Percentiles rank a stretch among this genome's conserved stretches.
Evolutionary conservation across 495 filamentous ascomycete species (phyloP).

Genomic region (Evernia prunastri): DNA sequence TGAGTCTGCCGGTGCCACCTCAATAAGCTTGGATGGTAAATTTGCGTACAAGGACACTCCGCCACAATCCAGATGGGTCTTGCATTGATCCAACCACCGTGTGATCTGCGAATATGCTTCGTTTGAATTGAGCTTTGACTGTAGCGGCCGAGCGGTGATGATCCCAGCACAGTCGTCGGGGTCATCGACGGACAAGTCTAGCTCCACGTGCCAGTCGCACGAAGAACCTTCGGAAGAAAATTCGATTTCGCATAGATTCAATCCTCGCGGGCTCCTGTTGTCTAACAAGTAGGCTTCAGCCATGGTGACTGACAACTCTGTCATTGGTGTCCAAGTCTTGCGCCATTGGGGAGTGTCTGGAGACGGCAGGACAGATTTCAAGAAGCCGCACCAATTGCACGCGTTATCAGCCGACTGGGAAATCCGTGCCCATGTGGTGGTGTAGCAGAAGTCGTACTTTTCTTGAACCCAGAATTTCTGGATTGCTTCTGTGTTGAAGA

Average conservation of each 20-base stretch:
- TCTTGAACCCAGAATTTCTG: slow-evolving; percentile 12
- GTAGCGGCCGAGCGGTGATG: slow-evolving; percentile 11
- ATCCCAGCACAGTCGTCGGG: background rate
- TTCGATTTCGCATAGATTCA: slow-evolving; percentile 14
- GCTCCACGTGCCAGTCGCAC: slow-evolving; percentile 8
- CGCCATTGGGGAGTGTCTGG: slow-evolving; percentile 10
- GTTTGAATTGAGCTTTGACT: slow-evolving; percentile 9
- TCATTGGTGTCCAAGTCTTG: slow-evolving; percentile 6
- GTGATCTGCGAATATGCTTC: slow-evolving; percentile 12
- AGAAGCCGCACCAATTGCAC: slow-evolving; percentile 15
- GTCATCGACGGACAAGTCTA: slow-evolving; percentile 12
- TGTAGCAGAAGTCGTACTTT: slow-evolving; percentile 14
- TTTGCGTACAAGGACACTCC: background rate
- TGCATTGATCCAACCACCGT: slow-evolving; percentile 14
- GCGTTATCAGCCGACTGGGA: slow-evolving; percentile 4
- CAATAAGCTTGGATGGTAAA: slow-evolving; percentile 12
- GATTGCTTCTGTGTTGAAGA: slow-evolving; percentile 16
- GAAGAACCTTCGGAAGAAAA: slow-evolving; percentile 7
- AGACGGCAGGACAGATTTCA: slow-evolving; percentile 8
- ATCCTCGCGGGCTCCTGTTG: background rate
- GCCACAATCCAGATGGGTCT: slow-evolving; percentile 1
- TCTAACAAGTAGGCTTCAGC: slow-evolving; percentile 1
- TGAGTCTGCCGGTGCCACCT: slow-evolving; percentile 11
- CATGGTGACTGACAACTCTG: slow-evolving; percentile 2
- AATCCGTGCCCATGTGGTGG: slow-evolving; percentile 12